These are phyloP conservation scores for Eimeria sp. DNA, from an alignment of 169 alveolate genomes.

Conservation along the genomic window DNA sequence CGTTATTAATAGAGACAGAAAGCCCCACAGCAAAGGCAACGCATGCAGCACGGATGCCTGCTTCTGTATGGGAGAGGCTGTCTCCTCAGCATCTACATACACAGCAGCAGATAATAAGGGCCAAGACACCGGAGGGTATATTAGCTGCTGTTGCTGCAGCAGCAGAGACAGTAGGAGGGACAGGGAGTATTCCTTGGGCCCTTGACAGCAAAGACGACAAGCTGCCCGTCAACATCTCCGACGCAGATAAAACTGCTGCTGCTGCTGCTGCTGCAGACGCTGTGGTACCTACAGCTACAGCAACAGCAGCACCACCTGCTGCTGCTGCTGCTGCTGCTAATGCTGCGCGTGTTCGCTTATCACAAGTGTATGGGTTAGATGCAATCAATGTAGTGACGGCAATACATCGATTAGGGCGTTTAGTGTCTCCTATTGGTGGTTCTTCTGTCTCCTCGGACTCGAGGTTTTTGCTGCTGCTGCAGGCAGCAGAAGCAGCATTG, in stretches of 20 bases:
- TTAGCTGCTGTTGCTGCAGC: constrained; percentile 60
- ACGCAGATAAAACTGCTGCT: not conserved
- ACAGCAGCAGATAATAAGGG: constrained; percentile 69
- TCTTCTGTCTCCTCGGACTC: not conserved
- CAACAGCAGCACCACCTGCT: constrained; percentile 10
- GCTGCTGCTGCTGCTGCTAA: constrained; percentile 26
- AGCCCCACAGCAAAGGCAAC: constrained; percentile 43
- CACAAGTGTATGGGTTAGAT: not conserved
- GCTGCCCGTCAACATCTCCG: not conserved
- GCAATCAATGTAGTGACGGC: constrained; percentile 62
- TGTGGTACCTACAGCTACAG: not conserved
- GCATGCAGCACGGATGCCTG: constrained; percentile 53
- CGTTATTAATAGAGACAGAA: constrained; percentile 42
- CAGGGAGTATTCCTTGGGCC: not conserved
- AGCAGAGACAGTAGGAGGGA: constrained; percentile 44
- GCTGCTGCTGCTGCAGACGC: not conserved
- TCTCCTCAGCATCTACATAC: constrained; percentile 80
- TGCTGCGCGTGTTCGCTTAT: constrained; percentile 13
- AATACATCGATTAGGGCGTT: constrained; percentile 70
- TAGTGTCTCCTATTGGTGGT: constrained; percentile 17
- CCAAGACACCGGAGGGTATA: constrained; percentile 37
- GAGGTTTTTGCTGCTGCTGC: constrained; percentile 63
- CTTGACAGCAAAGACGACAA: not conserved
- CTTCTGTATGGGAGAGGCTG: constrained; percentile 41
- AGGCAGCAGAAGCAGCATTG: constrained; percentile 44